phyloP scores from a whole-genome alignment of 345 rosid species.

The Corchorus capsularis region DNA sequence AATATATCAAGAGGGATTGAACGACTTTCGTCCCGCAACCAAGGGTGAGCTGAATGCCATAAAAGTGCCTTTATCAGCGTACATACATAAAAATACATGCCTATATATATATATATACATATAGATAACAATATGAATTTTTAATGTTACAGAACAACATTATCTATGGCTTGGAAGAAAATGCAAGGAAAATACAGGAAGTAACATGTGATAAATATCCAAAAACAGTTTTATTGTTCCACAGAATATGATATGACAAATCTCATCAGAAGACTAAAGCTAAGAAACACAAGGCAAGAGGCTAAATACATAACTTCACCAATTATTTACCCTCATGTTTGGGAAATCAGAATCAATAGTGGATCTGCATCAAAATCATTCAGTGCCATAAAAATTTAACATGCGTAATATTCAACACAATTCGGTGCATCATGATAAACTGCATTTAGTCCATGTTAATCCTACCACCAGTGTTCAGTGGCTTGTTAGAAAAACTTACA shows the following conservation, averaged over 20 bases:
- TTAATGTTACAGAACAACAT: no score
- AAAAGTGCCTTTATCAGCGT: not conserved
- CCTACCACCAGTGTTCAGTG: not conserved
- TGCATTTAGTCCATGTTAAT: not conserved
- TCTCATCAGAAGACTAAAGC: not conserved
- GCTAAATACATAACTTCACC: not conserved
- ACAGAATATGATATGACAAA: not conserved
- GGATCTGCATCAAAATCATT: not conserved
- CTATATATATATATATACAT: no score
- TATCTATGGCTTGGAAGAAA: no score
- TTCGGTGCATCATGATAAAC: not conserved
- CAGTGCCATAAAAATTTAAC: not conserved
- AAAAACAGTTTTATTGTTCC: not conserved
- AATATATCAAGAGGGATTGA: conserved; percentile 63
- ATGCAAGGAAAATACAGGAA: no score
- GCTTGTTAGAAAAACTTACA: conserved; percentile 1
- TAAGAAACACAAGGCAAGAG: not conserved
- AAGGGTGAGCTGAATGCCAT: conserved; percentile 65
- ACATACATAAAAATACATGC: no score
- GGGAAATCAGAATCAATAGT: no score
- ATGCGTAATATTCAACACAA: not conserved
- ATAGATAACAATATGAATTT: no score
- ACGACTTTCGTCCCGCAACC: conserved; percentile 60
- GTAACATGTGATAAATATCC: not conserved
- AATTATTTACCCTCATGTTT: not conserved